Conservation (phyloP, 2,329 filamentous ascomycete genomes). For the Bipolaris bicolor region DNA sequence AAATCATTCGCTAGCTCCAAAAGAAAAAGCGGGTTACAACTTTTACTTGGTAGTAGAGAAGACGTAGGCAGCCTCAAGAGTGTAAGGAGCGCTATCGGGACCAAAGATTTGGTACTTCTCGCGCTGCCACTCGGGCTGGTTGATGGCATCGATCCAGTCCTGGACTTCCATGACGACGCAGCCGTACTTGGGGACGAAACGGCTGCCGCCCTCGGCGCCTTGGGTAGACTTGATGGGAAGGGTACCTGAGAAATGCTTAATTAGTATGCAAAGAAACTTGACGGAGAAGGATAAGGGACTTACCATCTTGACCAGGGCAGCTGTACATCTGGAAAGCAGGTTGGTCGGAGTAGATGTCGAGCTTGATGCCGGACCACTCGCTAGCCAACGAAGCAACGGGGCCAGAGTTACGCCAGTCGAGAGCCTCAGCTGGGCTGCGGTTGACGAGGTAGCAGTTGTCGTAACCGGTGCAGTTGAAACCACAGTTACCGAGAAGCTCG, state of each 20-base stretch:
- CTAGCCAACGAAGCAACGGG: slow-evolving; percentile 72
- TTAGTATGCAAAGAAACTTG: slow-evolving; percentile 8
- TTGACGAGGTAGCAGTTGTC: slow-evolving; percentile 77
- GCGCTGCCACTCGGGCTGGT: slow-evolving; percentile 86
- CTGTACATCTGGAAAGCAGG: slow-evolving; percentile 87
- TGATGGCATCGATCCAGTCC: slow-evolving; percentile 93
- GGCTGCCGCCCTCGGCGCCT: slow-evolving; percentile 65
- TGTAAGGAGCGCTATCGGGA: slow-evolving; percentile 52
- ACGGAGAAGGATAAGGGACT: background rate
- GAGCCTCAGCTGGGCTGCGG: slow-evolving; percentile 62
- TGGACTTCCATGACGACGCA: slow-evolving; percentile 91
- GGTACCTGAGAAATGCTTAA: slow-evolving; percentile 43
- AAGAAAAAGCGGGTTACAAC: background rate
- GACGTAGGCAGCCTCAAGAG: slow-evolving; percentile 53
- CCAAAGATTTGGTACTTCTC: slow-evolving; percentile 58
- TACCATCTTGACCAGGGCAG: slow-evolving; percentile 77
- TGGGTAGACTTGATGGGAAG: slow-evolving; percentile 73
- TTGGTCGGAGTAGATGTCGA: slow-evolving; percentile 84
- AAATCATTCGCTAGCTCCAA: slow-evolving; percentile 8
- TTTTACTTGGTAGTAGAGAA: slow-evolving; percentile 45
- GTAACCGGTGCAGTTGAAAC: slow-evolving; percentile 81
- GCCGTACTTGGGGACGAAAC: slow-evolving; percentile 74
- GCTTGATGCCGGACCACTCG: slow-evolving; percentile 78
- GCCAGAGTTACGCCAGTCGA: slow-evolving; percentile 67
- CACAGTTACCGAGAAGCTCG: slow-evolving; percentile 75